A percentile compares a stretch with the other conserved stretches of the same genome.
Evolutionary conservation across 306 rosid species (phyloP).

Genomic region (Fragaria nilgerrensis): DNA sequence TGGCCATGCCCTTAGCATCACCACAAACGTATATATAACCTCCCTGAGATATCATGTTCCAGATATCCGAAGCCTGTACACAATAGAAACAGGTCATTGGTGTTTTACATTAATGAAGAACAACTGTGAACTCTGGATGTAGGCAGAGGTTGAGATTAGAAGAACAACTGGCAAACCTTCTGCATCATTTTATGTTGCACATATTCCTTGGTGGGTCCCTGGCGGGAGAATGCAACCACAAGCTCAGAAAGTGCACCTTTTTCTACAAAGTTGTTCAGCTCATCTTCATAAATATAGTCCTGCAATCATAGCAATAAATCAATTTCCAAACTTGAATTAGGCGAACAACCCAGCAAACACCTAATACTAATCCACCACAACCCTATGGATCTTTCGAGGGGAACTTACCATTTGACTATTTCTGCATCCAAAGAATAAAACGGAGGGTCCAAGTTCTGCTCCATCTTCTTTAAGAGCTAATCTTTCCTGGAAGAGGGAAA

Average conservation of each 20-base stretch:
- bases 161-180: conserved; percentile 49
- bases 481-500: conserved; percentile 68
- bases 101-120: background rate
- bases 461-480: conserved; percentile 71
- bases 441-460: conserved; percentile 71
- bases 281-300: conserved; percentile 94
- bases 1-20: conserved; percentile 99
- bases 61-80: conserved; percentile 81
- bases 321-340: background rate
- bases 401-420: conserved; percentile 72
- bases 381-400: background rate
- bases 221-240: conserved; percentile 88
- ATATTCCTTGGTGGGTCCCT: conserved; percentile 84
- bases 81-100: conserved; percentile 2
- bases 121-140: background rate
- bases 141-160: background rate
- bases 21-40: conserved; percentile 92
- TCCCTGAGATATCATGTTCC: conserved; percentile 82
- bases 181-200: conserved; percentile 94
- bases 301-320: conserved; percentile 23
- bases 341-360: background rate
- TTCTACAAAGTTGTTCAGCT: conserved; percentile 64
- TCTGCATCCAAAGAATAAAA: conserved; percentile 90
- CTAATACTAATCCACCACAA: background rate
- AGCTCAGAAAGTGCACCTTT: conserved; percentile 84